A percentile compares a stretch with the other conserved stretches of the same genome.
phyloP scores from a whole-genome alignment of 352 stramenopile genomes.

The Globisporangium yorkense region DNA sequence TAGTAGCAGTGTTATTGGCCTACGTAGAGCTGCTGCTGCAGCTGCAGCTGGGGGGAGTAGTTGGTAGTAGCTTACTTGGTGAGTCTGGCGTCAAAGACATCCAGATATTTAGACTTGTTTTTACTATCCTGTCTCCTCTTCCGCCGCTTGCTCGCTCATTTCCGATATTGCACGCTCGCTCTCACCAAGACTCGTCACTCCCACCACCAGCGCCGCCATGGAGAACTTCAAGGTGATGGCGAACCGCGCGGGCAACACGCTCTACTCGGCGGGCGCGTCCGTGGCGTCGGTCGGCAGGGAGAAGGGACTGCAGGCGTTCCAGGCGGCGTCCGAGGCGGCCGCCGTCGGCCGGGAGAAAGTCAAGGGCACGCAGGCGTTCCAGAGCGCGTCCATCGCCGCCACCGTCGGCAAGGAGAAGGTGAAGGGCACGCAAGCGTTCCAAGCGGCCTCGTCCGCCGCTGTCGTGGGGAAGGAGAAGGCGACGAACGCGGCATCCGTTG shows the following conservation, averaged over 20 bases:
- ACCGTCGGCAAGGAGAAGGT: conserved; percentile 41
- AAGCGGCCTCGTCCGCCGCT: conserved; percentile 35
- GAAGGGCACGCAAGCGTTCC: conserved; percentile 45
- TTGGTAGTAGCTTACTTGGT: too few species aligned
- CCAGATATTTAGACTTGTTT: too few species aligned
- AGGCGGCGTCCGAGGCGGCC: conserved; percentile 21
- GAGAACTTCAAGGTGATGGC: conserved; percentile 70
- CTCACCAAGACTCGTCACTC: not conserved
- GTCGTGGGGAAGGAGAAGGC: conserved; percentile 56
- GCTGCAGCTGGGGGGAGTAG: too few species aligned
- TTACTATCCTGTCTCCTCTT: too few species aligned
- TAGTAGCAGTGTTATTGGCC: too few species aligned
- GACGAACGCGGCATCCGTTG: conserved; percentile 29
- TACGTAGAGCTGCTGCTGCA: too few species aligned
- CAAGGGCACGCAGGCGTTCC: conserved; percentile 53
- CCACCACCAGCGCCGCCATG: conserved; percentile 9
- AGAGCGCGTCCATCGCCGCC: conserved; percentile 42
- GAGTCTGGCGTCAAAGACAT: too few species aligned
- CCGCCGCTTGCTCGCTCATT: too few species aligned
- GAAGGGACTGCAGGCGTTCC: conserved; percentile 28
- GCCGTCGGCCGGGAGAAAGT: conserved; percentile 23
- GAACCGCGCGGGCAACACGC: conserved; percentile 67
- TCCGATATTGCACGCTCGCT: not conserved
- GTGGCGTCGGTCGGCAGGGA: conserved; percentile 41
- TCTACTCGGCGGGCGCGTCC: conserved; percentile 52